These are phyloP conservation scores for Colletotrichum sp. DNA, from an alignment of 2,329 filamentous ascomycete genomes.

Conservation along the genomic window DNA sequence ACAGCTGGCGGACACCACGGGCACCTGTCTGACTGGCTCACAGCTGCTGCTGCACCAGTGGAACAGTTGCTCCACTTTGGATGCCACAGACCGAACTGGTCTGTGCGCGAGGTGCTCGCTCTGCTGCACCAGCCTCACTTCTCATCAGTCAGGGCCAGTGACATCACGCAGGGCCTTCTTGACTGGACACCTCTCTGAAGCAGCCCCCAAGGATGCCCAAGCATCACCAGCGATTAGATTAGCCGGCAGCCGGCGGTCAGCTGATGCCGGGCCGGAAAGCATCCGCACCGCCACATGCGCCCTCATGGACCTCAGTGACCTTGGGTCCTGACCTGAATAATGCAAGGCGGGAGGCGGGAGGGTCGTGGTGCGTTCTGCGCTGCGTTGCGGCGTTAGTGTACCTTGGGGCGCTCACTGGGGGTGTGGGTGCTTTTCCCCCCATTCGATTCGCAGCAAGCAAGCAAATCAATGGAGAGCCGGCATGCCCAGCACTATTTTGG, in stretches of 20 bases:
- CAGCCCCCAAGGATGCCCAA: background rate
- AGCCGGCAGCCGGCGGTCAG: background rate
- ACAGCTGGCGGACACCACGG: background rate
- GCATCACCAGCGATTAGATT: constrained; percentile 3
- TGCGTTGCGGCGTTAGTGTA: background rate
- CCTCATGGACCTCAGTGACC: background rate
- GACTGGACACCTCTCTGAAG: background rate
- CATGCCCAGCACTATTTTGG: background rate
- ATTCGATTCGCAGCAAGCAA: background rate
- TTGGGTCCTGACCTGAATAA: background rate
- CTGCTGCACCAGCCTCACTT: background rate
- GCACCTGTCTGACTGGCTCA: background rate
- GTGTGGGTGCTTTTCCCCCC: background rate
- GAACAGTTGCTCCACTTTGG: background rate
- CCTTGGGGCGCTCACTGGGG: background rate
- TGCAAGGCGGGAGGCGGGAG: background rate
- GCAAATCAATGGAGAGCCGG: background rate
- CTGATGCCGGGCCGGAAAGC: background rate
- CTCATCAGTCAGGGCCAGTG: constrained; percentile 4
- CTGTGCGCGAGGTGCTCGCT: background rate
- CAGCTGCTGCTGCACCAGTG: background rate
- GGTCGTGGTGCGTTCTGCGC: background rate
- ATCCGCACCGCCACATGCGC: constrained; percentile 5
- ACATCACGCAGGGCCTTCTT: constrained; percentile 14
- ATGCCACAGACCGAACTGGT: background rate